Evolutionary conservation across 2,329 filamentous ascomycete genomes (phyloP), one percentile per base, ranked within the genome.

Genomic region (Penicillium sp.): DNA sequence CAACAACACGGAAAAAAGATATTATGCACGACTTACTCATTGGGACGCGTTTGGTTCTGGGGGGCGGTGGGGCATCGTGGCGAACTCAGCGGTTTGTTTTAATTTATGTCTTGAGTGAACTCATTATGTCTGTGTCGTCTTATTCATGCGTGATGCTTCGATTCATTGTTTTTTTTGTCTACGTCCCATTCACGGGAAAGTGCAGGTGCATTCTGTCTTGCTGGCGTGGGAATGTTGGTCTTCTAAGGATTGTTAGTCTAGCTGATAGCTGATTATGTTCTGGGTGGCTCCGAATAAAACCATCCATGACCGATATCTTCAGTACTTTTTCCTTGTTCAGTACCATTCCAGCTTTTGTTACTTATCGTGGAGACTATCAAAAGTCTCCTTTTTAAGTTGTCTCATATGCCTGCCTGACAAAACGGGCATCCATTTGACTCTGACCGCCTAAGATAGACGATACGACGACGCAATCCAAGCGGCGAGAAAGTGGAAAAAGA

Each of bases 31-130:
- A 60, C 45, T 60, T 54, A 58, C 53, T 65, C 61, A 70, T 71
- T 67, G 69, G 68, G 67, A 69, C 65, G 63, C 66, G 66, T 67
- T 72, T 67, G 68, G 68, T 59, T 66, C 62, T 63, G 59, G 60
- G 55, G 61, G 59, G 54, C 52, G 60, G 60, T 52, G 68, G 67
- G 69, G 66, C 65, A 70, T 71, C 65, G 63, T 65, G 69, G 68
- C 69, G 68, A 71, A 71, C 65, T 67, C 60, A 71, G 67, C 69
- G 64, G 61, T 60, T 61, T 62, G 57, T 55, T 70, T 63, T 70
- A 60, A 54, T 61, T 68, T 64, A 26, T 64, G 59, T 63, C 51
- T 65, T 67, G 58, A 60, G 63, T 65, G 54, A 58, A 57, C 56
- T 59, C 49, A 56, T 60, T 52, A 64, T 60, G 59, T 58, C 55